Conservation (phyloP, 768 basidiomycete genomes). For the Pleurotus cornucopiae region DNA sequence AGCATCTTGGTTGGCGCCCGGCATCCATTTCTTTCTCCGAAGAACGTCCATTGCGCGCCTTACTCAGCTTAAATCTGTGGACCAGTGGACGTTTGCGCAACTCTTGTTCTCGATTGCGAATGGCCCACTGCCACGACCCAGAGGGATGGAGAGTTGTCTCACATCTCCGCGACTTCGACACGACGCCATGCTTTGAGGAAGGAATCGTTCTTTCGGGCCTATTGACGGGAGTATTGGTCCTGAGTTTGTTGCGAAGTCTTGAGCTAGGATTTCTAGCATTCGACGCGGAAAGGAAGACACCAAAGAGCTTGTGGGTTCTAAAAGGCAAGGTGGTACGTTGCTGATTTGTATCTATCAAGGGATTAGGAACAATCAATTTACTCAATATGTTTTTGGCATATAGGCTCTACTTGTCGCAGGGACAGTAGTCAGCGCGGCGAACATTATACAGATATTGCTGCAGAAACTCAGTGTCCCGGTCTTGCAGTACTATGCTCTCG, state of each 20-base stretch:
- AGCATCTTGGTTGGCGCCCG: no score
- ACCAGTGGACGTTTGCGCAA: conserved; percentile 2
- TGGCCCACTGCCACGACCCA: conserved; percentile 44
- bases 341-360: not conserved
- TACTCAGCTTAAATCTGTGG: not conserved
- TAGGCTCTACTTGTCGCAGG: conserved; percentile 50
- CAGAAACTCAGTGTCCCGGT: conserved; percentile 35
- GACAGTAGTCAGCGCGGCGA: conserved; percentile 38
- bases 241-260: conserved; percentile 33
- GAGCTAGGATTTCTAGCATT: conserved; percentile 16
- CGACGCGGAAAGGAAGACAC: conserved; percentile 28
- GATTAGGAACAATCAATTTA: not conserved
- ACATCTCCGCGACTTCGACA: conserved; percentile 58
- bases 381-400: not conserved
- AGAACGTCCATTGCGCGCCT: not conserved
- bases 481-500: conserved; percentile 50
- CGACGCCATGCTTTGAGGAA: conserved; percentile 81
- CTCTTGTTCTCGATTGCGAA: conserved; percentile 13
- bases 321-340: conserved; percentile 63
- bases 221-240: conserved; percentile 40
- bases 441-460: conserved; percentile 34
- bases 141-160: conserved; percentile 72
- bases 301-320: conserved; percentile 48
- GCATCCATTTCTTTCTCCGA: no score
- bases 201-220: conserved; percentile 56